Percentiles rank a stretch among this genome's conserved stretches.
Conservation (phyloP, 768 basidiomycete species). For the Boletus reticulatus region DNA sequence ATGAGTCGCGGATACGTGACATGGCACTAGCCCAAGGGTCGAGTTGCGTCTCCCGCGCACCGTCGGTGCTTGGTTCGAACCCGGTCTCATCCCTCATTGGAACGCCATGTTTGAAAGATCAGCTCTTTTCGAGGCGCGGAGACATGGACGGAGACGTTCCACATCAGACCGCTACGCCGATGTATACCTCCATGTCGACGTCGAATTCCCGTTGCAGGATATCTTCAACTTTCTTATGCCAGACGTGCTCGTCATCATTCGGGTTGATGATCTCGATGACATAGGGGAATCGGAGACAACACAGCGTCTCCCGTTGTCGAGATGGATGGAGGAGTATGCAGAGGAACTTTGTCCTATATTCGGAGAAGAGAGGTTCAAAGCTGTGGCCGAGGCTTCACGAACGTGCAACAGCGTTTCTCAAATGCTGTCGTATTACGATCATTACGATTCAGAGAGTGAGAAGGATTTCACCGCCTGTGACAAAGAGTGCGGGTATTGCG, state of each 20-base stretch:
- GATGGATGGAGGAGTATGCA: constrained; percentile 1
- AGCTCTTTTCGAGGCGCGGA: not conserved
- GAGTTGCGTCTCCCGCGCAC: constrained; percentile 2
- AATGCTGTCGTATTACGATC: not conserved
- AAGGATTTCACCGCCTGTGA: constrained; percentile 9
- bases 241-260: constrained; percentile 8
- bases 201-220: not conserved
- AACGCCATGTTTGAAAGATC: not conserved
- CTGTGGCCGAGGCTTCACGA: not conserved
- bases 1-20: no score
- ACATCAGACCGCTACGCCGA: not conserved
- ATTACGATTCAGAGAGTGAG: not conserved
- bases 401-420: not conserved
- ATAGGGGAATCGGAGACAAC: not conserved
- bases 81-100: not conserved
- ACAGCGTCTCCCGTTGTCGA: constrained; percentile 1
- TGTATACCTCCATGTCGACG: constrained; percentile 6
- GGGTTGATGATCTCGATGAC: not conserved
- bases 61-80: constrained; percentile 1
- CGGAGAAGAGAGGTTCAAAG: not conserved
- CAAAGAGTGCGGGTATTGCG: constrained; percentile 8
- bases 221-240: constrained; percentile 8
- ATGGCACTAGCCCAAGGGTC: no score
- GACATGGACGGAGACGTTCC: not conserved
- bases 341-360: not conserved